Conservation (phyloP, 2,329 filamentous ascomycete species). For the Talaromyces islandicus region DNA sequence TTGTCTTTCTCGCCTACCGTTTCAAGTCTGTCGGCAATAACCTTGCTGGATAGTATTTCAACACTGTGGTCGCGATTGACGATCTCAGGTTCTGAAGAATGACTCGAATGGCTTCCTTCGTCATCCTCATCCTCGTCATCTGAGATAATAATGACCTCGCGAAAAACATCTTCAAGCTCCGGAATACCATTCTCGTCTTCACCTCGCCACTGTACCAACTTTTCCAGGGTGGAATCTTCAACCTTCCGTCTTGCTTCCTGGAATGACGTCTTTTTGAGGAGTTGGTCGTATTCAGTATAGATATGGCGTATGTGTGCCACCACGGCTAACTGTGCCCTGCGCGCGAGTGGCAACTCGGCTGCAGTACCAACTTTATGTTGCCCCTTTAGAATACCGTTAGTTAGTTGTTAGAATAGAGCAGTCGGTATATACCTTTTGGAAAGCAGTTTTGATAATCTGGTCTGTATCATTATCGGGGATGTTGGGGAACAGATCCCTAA, state of each 20-base stretch:
- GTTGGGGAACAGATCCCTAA: constrained; percentile 58
- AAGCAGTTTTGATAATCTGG: constrained; percentile 55
- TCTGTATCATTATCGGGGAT: constrained; percentile 54
- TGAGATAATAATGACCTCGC: constrained; percentile 59
- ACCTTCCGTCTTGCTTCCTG: constrained; percentile 50
- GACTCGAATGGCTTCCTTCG: constrained; percentile 27
- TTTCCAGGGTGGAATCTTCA: constrained; percentile 50
- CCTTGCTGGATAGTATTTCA: constrained; percentile 37
- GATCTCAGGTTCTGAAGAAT: not conserved
- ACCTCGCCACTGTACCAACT: constrained; percentile 58
- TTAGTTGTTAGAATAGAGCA: constrained; percentile 9
- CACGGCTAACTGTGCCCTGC: constrained; percentile 56
- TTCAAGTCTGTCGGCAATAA: constrained; percentile 28
- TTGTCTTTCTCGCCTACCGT: constrained; percentile 32
- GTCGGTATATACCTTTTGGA: constrained; percentile 46
- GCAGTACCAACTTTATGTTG: constrained; percentile 54
- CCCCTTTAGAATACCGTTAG: constrained; percentile 35
- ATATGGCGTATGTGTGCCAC: constrained; percentile 57
- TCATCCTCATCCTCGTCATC: constrained; percentile 34
- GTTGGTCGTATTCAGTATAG: constrained; percentile 58
- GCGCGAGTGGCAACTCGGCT: constrained; percentile 47
- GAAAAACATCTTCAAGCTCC: constrained; percentile 56
- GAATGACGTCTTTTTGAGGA: constrained; percentile 49
- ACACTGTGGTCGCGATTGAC: constrained; percentile 33
- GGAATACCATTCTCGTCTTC: constrained; percentile 49